Evolutionary conservation across 2,329 filamentous ascomycete species (phyloP).

Genomic region (Pestalotiopsis sp.): DNA sequence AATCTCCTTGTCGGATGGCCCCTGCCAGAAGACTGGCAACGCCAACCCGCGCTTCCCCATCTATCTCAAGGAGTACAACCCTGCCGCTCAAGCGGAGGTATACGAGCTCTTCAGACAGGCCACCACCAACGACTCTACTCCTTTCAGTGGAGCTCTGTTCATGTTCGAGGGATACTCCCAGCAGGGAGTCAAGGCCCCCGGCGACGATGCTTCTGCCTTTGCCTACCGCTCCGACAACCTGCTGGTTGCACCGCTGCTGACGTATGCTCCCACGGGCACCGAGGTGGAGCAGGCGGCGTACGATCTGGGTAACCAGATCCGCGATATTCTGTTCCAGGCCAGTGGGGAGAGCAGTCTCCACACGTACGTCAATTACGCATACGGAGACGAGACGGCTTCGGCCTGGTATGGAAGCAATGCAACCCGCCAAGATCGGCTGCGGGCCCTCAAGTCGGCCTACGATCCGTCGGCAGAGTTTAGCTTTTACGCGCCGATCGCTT

Average conservation of each 20-base stretch:
- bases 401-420: constrained; percentile 9
- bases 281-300: constrained; percentile 33
- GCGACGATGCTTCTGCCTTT: background rate
- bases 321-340: constrained; percentile 34
- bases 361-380: constrained; percentile 12
- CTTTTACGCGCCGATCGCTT: constrained; percentile 13
- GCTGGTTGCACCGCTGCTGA: constrained; percentile 33
- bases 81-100: background rate
- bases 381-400: constrained; percentile 4
- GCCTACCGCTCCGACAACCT: constrained; percentile 7
- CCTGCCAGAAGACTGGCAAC: constrained; percentile 4
- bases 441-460: constrained; percentile 7
- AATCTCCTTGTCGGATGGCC: background rate
- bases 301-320: constrained; percentile 36
- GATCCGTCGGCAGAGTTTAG: constrained; percentile 9
- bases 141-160: background rate
- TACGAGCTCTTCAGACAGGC: constrained; percentile 2
- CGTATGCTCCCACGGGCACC: constrained; percentile 32
- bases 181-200: background rate
- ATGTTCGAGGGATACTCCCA: constrained; percentile 11
- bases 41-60: constrained; percentile 5
- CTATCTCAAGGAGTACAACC: constrained; percentile 4
- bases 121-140: background rate
- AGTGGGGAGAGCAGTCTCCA: constrained; percentile 28
- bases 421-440: constrained; percentile 8